phyloP scores from a whole-genome alignment of 139 green algal genomes.

The Spirogloea muscicola region DNA sequence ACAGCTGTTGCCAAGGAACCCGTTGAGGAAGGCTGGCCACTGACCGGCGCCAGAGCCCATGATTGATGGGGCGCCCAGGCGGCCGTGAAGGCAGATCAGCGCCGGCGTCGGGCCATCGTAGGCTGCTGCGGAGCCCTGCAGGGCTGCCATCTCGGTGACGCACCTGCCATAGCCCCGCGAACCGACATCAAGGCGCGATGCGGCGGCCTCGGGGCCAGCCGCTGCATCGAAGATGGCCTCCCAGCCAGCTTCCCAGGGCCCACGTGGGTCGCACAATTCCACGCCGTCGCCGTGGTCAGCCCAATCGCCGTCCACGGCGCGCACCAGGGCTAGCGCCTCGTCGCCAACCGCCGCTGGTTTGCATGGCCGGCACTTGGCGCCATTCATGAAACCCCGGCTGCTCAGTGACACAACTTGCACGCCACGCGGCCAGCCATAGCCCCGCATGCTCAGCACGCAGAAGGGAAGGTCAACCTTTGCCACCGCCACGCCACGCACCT shows the following conservation, averaged over 20 bases:
- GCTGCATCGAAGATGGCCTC: not conserved
- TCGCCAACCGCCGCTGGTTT: not conserved
- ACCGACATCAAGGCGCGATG: constrained; percentile 7
- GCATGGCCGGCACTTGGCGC: constrained; percentile 38
- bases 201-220: not conserved
- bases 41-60: too few species aligned
- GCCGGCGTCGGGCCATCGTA: constrained; percentile 10
- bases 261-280: constrained; percentile 6
- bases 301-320: constrained; percentile 11
- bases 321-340: constrained; percentile 8
- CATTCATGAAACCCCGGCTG: constrained; percentile 15
- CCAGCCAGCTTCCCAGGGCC: constrained; percentile 11
- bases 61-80: constrained; percentile 10
- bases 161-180: constrained; percentile 11
- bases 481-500: not conserved
- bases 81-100: constrained; percentile 8
- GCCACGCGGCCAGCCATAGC: constrained; percentile 1
- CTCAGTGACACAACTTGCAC: constrained; percentile 6
- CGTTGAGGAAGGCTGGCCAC: not conserved
- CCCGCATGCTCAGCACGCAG: constrained; percentile 26
- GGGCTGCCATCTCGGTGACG: constrained; percentile 1
- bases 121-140: not conserved
- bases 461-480: constrained; percentile 18
- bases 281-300: not conserved
- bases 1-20: not conserved